These are phyloP conservation scores for Boeremia exigua DNA, from an alignment of 2,329 filamentous ascomycete species.

Conservation along the genomic window DNA sequence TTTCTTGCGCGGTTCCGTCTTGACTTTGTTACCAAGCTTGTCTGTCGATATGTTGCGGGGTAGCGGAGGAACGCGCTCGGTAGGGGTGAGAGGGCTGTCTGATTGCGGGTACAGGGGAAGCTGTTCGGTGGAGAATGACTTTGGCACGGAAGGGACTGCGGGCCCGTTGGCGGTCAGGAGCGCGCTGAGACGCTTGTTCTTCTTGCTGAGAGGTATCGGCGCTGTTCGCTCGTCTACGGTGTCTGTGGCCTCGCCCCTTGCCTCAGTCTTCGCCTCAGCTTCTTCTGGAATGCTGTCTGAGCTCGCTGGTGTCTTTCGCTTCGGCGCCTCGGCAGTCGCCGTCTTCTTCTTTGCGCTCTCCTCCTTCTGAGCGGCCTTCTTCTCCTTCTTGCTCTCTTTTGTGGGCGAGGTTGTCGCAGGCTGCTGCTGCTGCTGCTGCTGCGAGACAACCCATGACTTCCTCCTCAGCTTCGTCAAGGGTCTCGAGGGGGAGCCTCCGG, in stretches of 20 bases:
- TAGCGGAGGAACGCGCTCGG: slow-evolving; percentile 48
- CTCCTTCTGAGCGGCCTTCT: slow-evolving; percentile 20
- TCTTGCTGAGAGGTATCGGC: slow-evolving; percentile 39
- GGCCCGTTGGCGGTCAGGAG: slow-evolving; percentile 42
- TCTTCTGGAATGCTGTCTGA: slow-evolving; percentile 42
- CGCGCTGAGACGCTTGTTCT: slow-evolving; percentile 44
- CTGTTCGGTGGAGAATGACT: slow-evolving; percentile 58
- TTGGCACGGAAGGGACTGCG: slow-evolving; percentile 51
- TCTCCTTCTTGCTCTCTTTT: slow-evolving; percentile 21
- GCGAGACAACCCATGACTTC: slow-evolving; percentile 45
- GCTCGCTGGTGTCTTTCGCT: slow-evolving; percentile 33
- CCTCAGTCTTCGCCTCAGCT: slow-evolving; percentile 29
- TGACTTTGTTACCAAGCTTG: slow-evolving; percentile 45
- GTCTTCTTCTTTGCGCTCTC: slow-evolving; percentile 26
- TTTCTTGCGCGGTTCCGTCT: slow-evolving; percentile 60
- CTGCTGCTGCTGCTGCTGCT: slow-evolving; percentile 30
- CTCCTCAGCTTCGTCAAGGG: slow-evolving; percentile 43
- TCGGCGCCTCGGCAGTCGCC: slow-evolving; percentile 26
- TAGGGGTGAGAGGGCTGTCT: slow-evolving; percentile 42
- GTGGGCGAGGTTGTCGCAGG: slow-evolving; percentile 22
- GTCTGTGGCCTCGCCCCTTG: slow-evolving; percentile 27
- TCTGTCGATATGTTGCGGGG: slow-evolving; percentile 52
- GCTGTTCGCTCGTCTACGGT: slow-evolving; percentile 22
- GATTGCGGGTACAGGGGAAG: slow-evolving; percentile 47
- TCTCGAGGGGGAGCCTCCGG: slow-evolving; percentile 37